Percentiles rank a stretch among this genome's conserved stretches.
Conservation (phyloP, 768 basidiomycete genomes). For the Naganishia onofrii region DNA sequence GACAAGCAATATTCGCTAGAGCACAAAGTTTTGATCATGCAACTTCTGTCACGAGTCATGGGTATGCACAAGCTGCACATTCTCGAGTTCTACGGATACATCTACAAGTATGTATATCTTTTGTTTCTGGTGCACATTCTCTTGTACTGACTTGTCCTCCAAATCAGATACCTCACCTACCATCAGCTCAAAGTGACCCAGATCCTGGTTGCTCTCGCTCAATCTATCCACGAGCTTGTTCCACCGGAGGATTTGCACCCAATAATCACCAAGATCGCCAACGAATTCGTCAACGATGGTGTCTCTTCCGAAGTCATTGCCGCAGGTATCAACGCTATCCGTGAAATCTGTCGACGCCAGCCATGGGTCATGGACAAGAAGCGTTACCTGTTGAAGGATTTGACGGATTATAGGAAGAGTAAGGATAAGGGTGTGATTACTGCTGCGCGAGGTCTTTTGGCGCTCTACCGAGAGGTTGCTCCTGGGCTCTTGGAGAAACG, state of each 20-base stretch:
- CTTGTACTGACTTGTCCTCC: background rate
- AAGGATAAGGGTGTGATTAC: slow-evolving; percentile 87
- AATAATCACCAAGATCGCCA: slow-evolving; percentile 82
- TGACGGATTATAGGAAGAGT: slow-evolving; percentile 93
- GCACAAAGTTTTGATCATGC: slow-evolving; percentile 96
- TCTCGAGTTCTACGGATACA: slow-evolving; percentile 91
- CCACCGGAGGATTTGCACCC: slow-evolving; percentile 89
- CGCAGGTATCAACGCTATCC: slow-evolving; percentile 91
- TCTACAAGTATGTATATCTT: slow-evolving; percentile 58
- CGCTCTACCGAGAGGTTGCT: slow-evolving; percentile 92
- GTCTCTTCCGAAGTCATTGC: slow-evolving; percentile 93
- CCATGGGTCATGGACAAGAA: slow-evolving; percentile 85
- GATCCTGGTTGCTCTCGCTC: slow-evolving; percentile 89
- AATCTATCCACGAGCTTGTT: slow-evolving; percentile 90
- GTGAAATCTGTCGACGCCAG: slow-evolving; percentile 90
- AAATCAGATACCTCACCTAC: slow-evolving; percentile 75
- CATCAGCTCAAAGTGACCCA: slow-evolving; percentile 88
- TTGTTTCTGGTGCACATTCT: background rate
- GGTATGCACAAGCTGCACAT: slow-evolving; percentile 88
- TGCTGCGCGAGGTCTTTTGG: slow-evolving; percentile 81
- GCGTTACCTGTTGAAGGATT: slow-evolving; percentile 82
- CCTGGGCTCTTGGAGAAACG: slow-evolving; percentile 84
- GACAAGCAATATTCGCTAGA: slow-evolving; percentile 95
- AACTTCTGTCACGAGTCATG: slow-evolving; percentile 90
- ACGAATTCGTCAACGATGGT: slow-evolving; percentile 96